Percentiles rank a stretch among this genome's conserved stretches.
Evolutionary conservation across 441 rosid species (phyloP).

Genomic region (Macaranga tanarius): DNA sequence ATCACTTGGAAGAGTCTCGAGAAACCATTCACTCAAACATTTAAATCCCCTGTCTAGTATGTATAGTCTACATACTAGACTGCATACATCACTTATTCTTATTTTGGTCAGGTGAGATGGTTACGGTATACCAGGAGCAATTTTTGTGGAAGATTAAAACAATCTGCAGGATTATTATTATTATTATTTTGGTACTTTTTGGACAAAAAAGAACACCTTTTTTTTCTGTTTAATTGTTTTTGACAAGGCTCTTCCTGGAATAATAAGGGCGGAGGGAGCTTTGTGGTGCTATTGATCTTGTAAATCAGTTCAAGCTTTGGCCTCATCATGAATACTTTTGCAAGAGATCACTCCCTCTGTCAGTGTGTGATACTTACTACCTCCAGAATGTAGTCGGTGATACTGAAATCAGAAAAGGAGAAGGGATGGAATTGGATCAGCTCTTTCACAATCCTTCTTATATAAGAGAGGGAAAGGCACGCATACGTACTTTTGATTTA

Average conservation of each 20-base stretch:
- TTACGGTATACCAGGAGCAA: not conserved
- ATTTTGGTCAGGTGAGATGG: not conserved
- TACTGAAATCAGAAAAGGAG: constrained; percentile 56
- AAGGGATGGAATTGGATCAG: constrained; percentile 85
- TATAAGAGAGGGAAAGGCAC: constrained; percentile 41
- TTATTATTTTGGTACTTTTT: not conserved
- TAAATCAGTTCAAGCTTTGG: constrained; percentile 65
- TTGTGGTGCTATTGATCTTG: constrained; percentile 75
- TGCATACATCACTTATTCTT: not conserved
- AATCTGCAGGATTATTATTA: too few species aligned
- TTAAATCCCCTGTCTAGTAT: not conserved
- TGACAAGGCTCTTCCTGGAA: constrained; percentile 15
- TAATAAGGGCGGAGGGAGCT: constrained; percentile 67
- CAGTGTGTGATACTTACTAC: constrained; percentile 69
- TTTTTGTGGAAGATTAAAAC: not conserved
- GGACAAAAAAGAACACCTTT: not conserved
- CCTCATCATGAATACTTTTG: constrained; percentile 80
- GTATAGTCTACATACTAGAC: too few species aligned
- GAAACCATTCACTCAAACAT: constrained; percentile 28
- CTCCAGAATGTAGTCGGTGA: constrained; percentile 43
- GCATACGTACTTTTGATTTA: constrained; percentile 67
- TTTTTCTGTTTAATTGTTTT: constrained; percentile 13
- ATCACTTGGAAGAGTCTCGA: constrained; percentile 34
- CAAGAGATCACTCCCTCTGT: constrained; percentile 73
- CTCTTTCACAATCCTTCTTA: constrained; percentile 48